Evolutionary conservation across 148 eudicot species (phyloP).

Genomic region (Agrostemma githago): DNA sequence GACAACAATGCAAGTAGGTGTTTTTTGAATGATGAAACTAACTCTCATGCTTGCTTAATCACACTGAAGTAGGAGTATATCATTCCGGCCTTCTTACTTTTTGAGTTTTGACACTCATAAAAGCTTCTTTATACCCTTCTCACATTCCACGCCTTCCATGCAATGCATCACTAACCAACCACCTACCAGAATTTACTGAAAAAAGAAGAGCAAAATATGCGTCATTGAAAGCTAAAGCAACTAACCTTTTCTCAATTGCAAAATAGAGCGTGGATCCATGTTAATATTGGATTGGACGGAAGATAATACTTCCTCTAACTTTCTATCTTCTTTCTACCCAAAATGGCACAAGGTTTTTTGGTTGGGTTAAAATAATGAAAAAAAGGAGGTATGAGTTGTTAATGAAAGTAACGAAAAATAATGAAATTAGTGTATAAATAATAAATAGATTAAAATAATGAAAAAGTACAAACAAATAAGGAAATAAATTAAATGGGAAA

Average conservation of each 20-base stretch:
- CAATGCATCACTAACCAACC: conserved; percentile 13
- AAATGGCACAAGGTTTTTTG: too few relatives aligned
- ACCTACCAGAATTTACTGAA: background rate
- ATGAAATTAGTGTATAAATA: too few relatives aligned
- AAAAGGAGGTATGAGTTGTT: too few relatives aligned
- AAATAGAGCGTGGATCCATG: too few relatives aligned
- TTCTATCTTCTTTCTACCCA: too few relatives aligned
- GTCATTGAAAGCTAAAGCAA: conserved; percentile 12
- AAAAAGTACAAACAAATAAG: too few relatives aligned
- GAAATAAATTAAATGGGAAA: too few relatives aligned
- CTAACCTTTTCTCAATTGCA: background rate
- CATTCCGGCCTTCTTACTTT: conserved; percentile 11
- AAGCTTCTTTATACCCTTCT: background rate
- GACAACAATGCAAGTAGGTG: conserved; percentile 3
- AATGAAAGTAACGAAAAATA: too few relatives aligned
- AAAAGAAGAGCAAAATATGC: background rate
- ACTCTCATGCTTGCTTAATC: conserved; percentile 19
- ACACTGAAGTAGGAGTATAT: background rate
- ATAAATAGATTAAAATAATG: too few relatives aligned
- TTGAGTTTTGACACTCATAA: conserved; percentile 9
- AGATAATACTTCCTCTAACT: too few relatives aligned
- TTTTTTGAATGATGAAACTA: conserved; percentile 23
- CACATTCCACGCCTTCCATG: conserved; percentile 4
- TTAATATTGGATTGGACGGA: too few relatives aligned
- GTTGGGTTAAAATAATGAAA: too few relatives aligned